These are phyloP conservation scores for Plenodomus lindquistii DNA, from an alignment of 2,329 filamentous ascomycete species.

Conservation along the genomic window DNA sequence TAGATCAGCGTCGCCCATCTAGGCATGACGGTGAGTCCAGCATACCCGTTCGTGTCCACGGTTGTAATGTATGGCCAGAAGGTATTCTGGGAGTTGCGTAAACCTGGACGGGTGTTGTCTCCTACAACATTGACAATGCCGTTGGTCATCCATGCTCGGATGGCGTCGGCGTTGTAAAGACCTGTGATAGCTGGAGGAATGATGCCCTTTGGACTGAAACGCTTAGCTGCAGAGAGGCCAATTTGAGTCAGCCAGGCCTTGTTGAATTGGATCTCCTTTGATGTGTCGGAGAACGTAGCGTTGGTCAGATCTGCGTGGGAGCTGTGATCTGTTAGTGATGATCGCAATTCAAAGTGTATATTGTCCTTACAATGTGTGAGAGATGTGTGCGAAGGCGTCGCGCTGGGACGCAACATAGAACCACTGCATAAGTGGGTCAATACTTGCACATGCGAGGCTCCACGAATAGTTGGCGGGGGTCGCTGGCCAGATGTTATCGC, in stretches of 20 bases:
- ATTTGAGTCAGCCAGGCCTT: conserved; percentile 61
- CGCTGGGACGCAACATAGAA: conserved; percentile 56
- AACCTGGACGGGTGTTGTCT: conserved; percentile 62
- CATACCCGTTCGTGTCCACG: conserved; percentile 57
- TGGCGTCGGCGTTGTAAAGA: conserved; percentile 65
- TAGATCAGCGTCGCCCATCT: conserved; percentile 67
- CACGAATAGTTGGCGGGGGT: conserved; percentile 53
- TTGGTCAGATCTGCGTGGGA: conserved; percentile 63
- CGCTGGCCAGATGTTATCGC: conserved; percentile 44
- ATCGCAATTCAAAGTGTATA: neutral
- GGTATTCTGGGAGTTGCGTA: conserved; percentile 57
- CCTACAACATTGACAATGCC: conserved; percentile 65
- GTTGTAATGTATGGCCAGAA: conserved; percentile 62
- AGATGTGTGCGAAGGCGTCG: conserved; percentile 61
- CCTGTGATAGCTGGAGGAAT: conserved; percentile 68
- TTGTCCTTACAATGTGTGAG: conserved; percentile 59
- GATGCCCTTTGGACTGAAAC: conserved; percentile 59
- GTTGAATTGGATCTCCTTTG: conserved; percentile 64
- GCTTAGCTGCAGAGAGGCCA: conserved; percentile 52
- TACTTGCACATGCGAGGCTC: conserved; percentile 54
- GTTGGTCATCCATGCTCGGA: conserved; percentile 62
- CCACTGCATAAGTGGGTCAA: conserved; percentile 59
- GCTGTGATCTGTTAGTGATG: conserved; percentile 19
- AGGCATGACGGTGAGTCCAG: conserved; percentile 60
- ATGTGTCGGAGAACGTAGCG: conserved; percentile 61